A percentile compares a stretch with the other conserved stretches of the same genome.
Evolutionary conservation across 169 alveolate species (phyloP).

Genomic region (Theileria orientalis): DNA sequence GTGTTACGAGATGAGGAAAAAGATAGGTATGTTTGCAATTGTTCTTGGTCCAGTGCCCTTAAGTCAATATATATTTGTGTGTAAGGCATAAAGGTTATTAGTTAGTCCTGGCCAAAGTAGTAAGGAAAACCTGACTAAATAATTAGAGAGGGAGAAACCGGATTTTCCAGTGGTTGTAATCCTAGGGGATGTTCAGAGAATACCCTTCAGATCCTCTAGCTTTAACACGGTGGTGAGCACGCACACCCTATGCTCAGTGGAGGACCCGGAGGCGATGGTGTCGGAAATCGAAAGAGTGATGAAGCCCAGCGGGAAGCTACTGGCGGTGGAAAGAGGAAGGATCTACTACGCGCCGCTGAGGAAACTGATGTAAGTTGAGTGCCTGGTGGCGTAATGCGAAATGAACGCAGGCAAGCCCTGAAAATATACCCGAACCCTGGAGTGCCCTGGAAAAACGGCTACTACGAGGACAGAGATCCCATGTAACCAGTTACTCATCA

Average conservation of each 20-base stretch:
- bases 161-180: constrained; percentile 71
- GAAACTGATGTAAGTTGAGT: constrained; percentile 40
- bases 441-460: constrained; percentile 79
- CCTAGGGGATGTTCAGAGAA: constrained; percentile 64
- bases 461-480: constrained; percentile 75
- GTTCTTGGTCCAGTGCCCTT: no score
- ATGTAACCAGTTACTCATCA: constrained; percentile 20
- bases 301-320: constrained; percentile 67
- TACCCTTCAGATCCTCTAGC: constrained; percentile 63
- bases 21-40: constrained; percentile 59
- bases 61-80: no score
- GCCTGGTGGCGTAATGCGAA: neutral
- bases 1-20: constrained; percentile 73
- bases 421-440: constrained; percentile 73
- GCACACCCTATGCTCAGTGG: constrained; percentile 75
- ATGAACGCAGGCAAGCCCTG: constrained; percentile 42
- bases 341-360: constrained; percentile 65
- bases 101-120: no score
- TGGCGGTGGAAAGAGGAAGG: constrained; percentile 71
- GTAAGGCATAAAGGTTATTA: no score
- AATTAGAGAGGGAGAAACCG: constrained; percentile 63
- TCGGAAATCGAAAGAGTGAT: constrained; percentile 59
- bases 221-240: constrained; percentile 75
- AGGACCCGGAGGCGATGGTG: constrained; percentile 64
- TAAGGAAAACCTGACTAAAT: no score